These are phyloP conservation scores for Rutstroemia sp. DNA, from an alignment of 2,329 filamentous ascomycete genomes.

Conservation along the genomic window DNA sequence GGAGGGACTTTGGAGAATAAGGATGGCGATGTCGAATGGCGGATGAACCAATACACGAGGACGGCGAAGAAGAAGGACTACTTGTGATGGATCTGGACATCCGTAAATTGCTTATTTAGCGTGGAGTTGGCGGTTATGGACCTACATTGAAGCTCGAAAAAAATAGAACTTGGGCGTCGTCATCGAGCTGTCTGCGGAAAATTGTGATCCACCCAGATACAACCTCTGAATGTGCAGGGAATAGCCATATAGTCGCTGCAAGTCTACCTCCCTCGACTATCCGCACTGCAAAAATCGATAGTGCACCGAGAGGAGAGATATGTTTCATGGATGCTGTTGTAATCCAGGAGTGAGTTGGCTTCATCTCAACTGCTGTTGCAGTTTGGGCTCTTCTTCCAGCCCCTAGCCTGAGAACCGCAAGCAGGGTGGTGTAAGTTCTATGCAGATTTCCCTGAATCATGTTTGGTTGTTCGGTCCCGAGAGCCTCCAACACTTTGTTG, in stretches of 20 bases:
- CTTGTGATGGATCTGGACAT: constrained; percentile 44
- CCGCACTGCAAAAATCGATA: constrained; percentile 1
- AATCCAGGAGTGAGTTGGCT: background rate
- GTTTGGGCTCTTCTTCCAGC: constrained; percentile 10
- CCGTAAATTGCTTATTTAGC: constrained; percentile 25
- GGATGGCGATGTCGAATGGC: constrained; percentile 94
- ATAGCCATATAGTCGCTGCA: constrained; percentile 7
- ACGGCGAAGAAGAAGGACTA: constrained; percentile 96
- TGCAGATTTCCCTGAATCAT: background rate
- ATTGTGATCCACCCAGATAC: constrained; percentile 5
- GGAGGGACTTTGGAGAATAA: constrained; percentile 89
- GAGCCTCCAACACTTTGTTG: background rate
- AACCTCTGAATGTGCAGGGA: constrained; percentile 6
- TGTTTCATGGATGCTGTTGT: background rate
- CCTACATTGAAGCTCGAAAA: constrained; percentile 14
- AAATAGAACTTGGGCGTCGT: constrained; percentile 5
- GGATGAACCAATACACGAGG: constrained; percentile 88
- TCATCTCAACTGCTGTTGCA: constrained; percentile 4
- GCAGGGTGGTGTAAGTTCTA: background rate
- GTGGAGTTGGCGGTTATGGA: constrained; percentile 24
- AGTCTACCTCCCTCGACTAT: constrained; percentile 9
- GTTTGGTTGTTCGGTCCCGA: background rate
- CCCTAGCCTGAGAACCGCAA: background rate
- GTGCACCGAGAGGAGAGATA: background rate
- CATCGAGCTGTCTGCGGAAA: constrained; percentile 6